Evolutionary conservation across 169 alveolate species (phyloP).

Genomic region (Besnoitia besnoiti): DNA sequence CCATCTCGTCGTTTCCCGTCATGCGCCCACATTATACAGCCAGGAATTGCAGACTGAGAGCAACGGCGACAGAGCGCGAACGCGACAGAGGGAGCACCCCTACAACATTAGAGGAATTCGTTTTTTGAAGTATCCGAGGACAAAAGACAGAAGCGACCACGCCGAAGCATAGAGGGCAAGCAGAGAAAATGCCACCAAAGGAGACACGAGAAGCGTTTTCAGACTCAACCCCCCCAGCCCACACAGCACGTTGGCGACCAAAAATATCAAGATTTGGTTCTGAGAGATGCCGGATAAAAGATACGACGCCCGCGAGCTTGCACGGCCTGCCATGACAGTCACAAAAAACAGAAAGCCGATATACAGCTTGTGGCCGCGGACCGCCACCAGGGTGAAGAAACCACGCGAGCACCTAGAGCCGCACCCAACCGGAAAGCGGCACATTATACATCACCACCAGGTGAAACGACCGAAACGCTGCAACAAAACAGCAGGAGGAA

Average conservation of each 20-base stretch:
- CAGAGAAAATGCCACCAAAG: not conserved
- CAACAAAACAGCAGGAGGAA: no score
- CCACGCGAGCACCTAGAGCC: no score
- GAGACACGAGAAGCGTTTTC: not conserved
- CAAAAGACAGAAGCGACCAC: not conserved
- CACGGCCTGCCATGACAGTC: not conserved
- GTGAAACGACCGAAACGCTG: no score
- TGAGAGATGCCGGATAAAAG: not conserved
- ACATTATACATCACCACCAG: no score
- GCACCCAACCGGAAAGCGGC: no score
- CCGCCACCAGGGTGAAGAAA: no score
- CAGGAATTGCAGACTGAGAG: no score
- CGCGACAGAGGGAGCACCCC: not conserved
- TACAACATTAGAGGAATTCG: not conserved
- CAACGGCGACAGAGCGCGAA: not conserved
- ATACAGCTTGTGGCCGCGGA: no score
- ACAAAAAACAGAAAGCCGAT: not conserved
- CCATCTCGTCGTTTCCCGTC: no score
- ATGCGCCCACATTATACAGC: no score
- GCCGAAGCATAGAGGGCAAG: not conserved
- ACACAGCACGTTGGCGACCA: slow-evolving; percentile 10
- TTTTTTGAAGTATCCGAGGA: not conserved
- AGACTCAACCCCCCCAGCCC: not conserved
- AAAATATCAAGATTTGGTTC: slow-evolving; percentile 11
- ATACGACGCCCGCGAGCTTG: not conserved